Evolutionary conservation across 805 yeast genomes (phyloP).

Genomic region (Schwanniomyces sp.): DNA sequence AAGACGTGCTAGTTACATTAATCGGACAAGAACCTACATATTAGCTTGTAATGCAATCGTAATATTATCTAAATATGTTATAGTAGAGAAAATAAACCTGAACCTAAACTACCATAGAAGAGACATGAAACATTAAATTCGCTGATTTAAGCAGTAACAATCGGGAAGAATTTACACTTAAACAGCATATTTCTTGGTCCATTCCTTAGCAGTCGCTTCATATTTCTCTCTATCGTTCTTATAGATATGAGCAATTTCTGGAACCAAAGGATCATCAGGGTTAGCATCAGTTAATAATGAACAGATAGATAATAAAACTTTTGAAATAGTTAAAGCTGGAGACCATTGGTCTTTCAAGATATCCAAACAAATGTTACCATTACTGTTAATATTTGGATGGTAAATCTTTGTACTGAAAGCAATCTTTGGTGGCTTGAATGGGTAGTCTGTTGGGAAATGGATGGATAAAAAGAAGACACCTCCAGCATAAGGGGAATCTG

Average conservation of each 20-base stretch:
- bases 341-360: slow-evolving; percentile 99
- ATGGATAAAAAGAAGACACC: slow-evolving; percentile 96
- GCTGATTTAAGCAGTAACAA: background rate
- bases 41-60: slow-evolving; percentile 9
- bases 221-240: slow-evolving; percentile 91
- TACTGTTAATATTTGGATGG: slow-evolving; percentile 95
- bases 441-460: slow-evolving; percentile 98
- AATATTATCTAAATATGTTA: slow-evolving; percentile 10
- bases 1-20: background rate
- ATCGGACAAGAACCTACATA: background rate
- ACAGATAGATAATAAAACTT: slow-evolving; percentile 91
- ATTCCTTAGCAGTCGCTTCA: slow-evolving; percentile 96
- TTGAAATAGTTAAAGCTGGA: slow-evolving; percentile 95
- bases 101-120: slow-evolving; percentile 5
- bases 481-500: slow-evolving; percentile 85
- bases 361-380: slow-evolving; percentile 95
- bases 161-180: slow-evolving; percentile 25
- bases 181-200: slow-evolving; percentile 98
- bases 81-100: slow-evolving; percentile 5
- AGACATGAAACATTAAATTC: slow-evolving; percentile 2
- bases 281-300: slow-evolving; percentile 96
- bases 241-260: slow-evolving; percentile 96
- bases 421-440: slow-evolving; percentile 94
- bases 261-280: slow-evolving; percentile 98
- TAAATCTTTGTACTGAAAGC: slow-evolving; percentile 91